Evolutionary conservation across 1,284 basidiomycete genomes (phyloP).

Genomic region (Xerocomus nothofagi): DNA sequence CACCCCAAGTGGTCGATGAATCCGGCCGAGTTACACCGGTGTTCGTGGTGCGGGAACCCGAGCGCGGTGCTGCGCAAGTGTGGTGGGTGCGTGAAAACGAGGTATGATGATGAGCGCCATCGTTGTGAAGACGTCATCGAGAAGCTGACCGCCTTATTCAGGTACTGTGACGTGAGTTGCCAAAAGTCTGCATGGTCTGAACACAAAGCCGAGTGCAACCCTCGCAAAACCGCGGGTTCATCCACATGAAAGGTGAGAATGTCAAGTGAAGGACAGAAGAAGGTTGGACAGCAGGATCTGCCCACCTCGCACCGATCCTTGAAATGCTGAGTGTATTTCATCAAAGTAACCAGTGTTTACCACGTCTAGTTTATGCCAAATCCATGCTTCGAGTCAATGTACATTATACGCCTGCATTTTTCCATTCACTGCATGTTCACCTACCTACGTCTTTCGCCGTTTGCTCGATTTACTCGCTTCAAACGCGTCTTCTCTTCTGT

Average conservation of each 20-base stretch:
- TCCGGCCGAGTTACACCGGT: slow-evolving; percentile 49
- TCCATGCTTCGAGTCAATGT: slow-evolving; percentile 7
- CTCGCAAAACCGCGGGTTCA: slow-evolving; percentile 11
- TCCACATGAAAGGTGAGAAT: not conserved
- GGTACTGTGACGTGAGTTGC: slow-evolving; percentile 52
- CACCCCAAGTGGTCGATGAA: slow-evolving; percentile 45
- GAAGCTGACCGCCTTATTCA: slow-evolving; percentile 17
- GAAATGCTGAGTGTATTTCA: not conserved
- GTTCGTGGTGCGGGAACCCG: slow-evolving; percentile 59
- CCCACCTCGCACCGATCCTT: not conserved
- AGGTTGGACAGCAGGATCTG: not conserved
- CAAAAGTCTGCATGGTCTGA: slow-evolving; percentile 52
- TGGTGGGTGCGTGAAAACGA: slow-evolving; percentile 43
- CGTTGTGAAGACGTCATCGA: not conserved
- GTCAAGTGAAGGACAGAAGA: not conserved
- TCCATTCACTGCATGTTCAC: not conserved
- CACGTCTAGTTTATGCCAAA: not conserved
- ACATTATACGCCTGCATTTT: slow-evolving; percentile 1
- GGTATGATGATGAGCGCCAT: slow-evolving; percentile 33
- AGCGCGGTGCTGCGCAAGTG: slow-evolving; percentile 56
- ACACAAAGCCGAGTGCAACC: slow-evolving; percentile 44
- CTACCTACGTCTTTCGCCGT: slow-evolving; percentile 45
- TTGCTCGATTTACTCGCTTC: slow-evolving; percentile 58
- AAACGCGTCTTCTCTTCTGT: slow-evolving; percentile 62
- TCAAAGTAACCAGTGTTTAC: not conserved